Percentiles rank a stretch among this genome's conserved stretches.
Conservation (phyloP, 768 basidiomycete species). For the Kwoniella shandongensis region DNA sequence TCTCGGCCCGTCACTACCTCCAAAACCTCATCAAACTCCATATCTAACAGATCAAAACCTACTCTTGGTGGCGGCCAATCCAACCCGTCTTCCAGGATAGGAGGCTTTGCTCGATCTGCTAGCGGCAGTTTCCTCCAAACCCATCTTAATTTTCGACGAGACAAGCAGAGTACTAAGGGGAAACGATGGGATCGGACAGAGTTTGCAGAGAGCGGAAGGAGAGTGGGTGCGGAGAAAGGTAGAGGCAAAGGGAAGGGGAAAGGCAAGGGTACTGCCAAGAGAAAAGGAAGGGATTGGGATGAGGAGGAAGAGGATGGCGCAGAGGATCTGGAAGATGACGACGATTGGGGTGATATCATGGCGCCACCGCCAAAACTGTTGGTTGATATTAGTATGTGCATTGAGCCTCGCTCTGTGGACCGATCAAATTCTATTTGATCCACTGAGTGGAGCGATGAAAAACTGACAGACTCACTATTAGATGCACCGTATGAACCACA, state of each 20-base stretch:
- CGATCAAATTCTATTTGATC: too few relatives aligned
- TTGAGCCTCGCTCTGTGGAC: not conserved
- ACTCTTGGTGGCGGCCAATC: not conserved
- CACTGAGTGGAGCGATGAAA: too few relatives aligned
- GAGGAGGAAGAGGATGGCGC: constrained; percentile 47
- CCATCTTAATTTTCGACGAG: constrained; percentile 45
- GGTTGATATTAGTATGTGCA: constrained; percentile 61
- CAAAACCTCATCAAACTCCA: constrained; percentile 4
- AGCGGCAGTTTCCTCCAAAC: constrained; percentile 35
- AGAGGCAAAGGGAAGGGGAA: constrained; percentile 60
- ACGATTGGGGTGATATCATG: constrained; percentile 58
- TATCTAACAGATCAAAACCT: not conserved
- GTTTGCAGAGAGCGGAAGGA: constrained; percentile 74
- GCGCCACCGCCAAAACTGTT: constrained; percentile 84
- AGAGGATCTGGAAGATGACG: constrained; percentile 50
- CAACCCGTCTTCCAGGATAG: constrained; percentile 26
- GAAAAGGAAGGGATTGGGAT: constrained; percentile 19
- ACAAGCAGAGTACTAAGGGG: constrained; percentile 48
- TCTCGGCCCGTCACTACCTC: not conserved
- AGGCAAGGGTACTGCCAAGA: constrained; percentile 37
- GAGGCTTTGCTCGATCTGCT: constrained; percentile 4
- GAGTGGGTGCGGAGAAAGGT: constrained; percentile 57
- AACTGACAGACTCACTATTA: not conserved
- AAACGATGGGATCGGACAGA: constrained; percentile 90
- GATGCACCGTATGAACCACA: constrained; percentile 39